Percentiles rank a stretch among this genome's conserved stretches.
These are phyloP conservation scores for Trypanosoma vivax DNA, from an alignment of 208 protist genomes.

Conservation along the genomic window DNA sequence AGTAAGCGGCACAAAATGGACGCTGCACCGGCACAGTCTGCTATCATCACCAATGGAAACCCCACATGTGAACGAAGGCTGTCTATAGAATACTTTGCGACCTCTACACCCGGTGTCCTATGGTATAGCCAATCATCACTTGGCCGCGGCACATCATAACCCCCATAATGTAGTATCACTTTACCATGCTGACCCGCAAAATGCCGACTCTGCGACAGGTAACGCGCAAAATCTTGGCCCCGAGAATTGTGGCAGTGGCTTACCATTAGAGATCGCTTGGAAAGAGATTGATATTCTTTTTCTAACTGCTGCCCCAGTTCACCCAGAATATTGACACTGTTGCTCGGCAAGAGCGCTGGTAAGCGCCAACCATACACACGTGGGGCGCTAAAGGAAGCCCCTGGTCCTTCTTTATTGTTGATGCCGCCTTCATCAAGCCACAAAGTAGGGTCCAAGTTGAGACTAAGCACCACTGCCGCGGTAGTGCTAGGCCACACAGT, in stretches of 20 bases:
- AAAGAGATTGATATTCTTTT: conserved; percentile 66
- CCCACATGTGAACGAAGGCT: conserved; percentile 50
- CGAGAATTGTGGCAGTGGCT: conserved; percentile 46
- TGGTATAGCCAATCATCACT: conserved; percentile 46
- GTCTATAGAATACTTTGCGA: conserved; percentile 33
- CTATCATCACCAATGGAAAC: conserved; percentile 77
- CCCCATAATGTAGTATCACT: conserved; percentile 81
- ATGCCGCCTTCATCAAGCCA: conserved; percentile 34
- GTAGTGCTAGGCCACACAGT: conserved; percentile 47
- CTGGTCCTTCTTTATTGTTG: conserved; percentile 7
- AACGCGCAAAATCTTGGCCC: conserved; percentile 45
- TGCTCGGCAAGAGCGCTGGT: conserved; percentile 51
- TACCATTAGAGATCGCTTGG: conserved; percentile 47
- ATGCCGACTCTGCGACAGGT: conserved; percentile 53
- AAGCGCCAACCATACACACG: conserved; percentile 74
- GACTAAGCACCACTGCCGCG: conserved; percentile 46
- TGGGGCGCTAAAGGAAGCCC: neutral
- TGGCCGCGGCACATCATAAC: conserved; percentile 56
- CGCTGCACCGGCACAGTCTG: conserved; percentile 72
- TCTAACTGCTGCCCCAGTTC: conserved; percentile 55
- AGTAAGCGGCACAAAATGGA: conserved; percentile 60
- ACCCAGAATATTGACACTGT: conserved; percentile 37
- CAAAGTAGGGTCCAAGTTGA: conserved; percentile 59
- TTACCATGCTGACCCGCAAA: conserved; percentile 47
- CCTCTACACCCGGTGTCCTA: conserved; percentile 16